Percentiles rank a stretch among this genome's conserved stretches.
Evolutionary conservation across 2,329 filamentous ascomycete species (phyloP).

Genomic region (Fusarium brevicatenulatum): DNA sequence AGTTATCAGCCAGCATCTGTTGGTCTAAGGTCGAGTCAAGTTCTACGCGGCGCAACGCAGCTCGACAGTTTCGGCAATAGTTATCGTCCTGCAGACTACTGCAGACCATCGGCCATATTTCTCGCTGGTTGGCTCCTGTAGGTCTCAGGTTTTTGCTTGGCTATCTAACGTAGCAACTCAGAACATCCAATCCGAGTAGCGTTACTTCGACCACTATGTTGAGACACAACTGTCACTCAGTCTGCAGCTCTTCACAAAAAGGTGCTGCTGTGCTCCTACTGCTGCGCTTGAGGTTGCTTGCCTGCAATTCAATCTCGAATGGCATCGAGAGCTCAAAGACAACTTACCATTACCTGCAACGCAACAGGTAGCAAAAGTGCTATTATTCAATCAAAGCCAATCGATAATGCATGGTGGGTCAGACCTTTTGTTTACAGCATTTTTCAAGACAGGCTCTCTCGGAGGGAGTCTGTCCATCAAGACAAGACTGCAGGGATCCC

Average conservation of each 20-base stretch:
- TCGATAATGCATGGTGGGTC: conserved; percentile 34
- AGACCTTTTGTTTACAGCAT: conserved; percentile 32
- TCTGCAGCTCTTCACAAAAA: conserved; percentile 21
- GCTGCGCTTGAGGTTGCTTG: conserved; percentile 6
- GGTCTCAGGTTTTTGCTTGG: conserved; percentile 29
- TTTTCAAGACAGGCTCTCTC: conserved; percentile 27
- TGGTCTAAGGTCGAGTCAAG: conserved; percentile 40
- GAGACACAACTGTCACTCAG: conserved; percentile 25
- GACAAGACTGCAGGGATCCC: conserved; percentile 28
- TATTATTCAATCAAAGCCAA: conserved; percentile 25
- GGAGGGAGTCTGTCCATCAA: conserved; percentile 38
- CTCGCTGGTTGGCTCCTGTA: conserved; percentile 22
- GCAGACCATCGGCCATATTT: conserved; percentile 35
- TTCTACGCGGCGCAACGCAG: conserved; percentile 44
- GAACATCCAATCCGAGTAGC: conserved; percentile 20
- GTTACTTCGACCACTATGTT: conserved; percentile 22
- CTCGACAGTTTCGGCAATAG: conserved; percentile 46
- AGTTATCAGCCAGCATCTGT: conserved; percentile 43
- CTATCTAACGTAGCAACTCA: conserved; percentile 22
- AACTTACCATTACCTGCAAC: conserved; percentile 11
- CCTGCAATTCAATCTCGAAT: conserved; percentile 13
- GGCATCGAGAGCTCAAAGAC: conserved; percentile 3
- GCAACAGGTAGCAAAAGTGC: conserved; percentile 11
- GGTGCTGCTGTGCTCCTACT: conserved; percentile 8
- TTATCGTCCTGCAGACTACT: conserved; percentile 38